Percentiles rank a stretch among this genome's conserved stretches.
Conservation (phyloP, 805 yeast species). For the Saccharomycopsis javanensis region DNA sequence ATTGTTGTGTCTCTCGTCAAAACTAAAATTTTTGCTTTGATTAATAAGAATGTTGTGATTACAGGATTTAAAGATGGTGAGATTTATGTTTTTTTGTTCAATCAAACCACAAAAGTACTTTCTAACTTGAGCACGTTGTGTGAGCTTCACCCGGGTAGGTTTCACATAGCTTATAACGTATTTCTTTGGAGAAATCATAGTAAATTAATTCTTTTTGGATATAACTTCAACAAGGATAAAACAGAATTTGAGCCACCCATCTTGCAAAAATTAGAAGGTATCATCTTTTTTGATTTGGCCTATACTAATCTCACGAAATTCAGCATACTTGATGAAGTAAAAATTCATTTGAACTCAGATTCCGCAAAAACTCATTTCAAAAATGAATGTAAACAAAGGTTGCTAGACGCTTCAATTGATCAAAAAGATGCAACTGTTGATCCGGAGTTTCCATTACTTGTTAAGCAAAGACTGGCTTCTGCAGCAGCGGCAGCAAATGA, state of each 20-base stretch:
- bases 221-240: slow-evolving; percentile 11
- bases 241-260: not conserved
- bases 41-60: slow-evolving; percentile 20
- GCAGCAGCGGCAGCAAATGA: not conserved
- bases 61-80: slow-evolving; percentile 20
- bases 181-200: slow-evolving; percentile 75
- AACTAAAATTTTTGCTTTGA: slow-evolving; percentile 4
- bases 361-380: not conserved
- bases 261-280: slow-evolving; percentile 22
- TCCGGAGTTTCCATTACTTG: not conserved
- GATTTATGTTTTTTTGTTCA: slow-evolving; percentile 38
- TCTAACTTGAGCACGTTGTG: slow-evolving; percentile 45
- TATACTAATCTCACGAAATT: slow-evolving; percentile 36
- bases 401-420: not conserved
- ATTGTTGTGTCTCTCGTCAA: not conserved
- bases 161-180: slow-evolving; percentile 57
- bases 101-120: slow-evolving; percentile 53
- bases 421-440: not conserved
- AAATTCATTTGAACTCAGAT: not conserved
- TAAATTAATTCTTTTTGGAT: slow-evolving; percentile 53
- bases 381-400: not conserved
- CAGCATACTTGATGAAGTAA: not conserved
- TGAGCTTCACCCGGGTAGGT: slow-evolving; percentile 42
- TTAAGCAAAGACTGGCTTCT: not conserved
- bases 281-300: slow-evolving; percentile 46